Evolutionary conservation across 768 basidiomycete species (phyloP).

Genomic region (Boletus coccyginus): DNA sequence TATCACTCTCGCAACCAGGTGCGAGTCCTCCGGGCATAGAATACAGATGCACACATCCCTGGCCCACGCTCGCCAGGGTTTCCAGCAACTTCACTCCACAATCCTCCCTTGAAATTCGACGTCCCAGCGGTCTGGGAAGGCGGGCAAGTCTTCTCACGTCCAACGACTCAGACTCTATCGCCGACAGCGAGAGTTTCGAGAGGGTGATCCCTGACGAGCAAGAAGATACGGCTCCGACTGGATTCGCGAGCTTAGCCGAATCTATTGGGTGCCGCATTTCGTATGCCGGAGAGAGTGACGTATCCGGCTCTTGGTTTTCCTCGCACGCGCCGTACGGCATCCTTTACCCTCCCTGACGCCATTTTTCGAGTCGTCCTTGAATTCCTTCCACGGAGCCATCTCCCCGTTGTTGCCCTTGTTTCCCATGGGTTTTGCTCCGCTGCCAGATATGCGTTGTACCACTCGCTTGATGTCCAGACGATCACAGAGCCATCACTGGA

Average conservation of each 20-base stretch:
- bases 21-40: constrained; percentile 13
- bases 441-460: constrained; percentile 25
- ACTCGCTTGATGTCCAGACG: constrained; percentile 17
- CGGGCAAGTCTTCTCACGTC: constrained; percentile 28
- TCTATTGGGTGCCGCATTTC: constrained; percentile 12
- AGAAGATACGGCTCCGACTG: background rate
- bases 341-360: constrained; percentile 14
- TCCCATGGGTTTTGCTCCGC: constrained; percentile 21
- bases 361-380: constrained; percentile 21
- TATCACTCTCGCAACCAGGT: constrained; percentile 3
- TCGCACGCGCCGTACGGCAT: background rate
- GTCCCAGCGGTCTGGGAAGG: constrained; percentile 31
- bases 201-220: background rate
- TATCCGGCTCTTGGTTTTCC: background rate
- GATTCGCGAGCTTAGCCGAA: constrained; percentile 22
- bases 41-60: constrained; percentile 12
- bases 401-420: constrained; percentile 21
- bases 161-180: constrained; percentile 1
- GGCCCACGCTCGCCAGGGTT: constrained; percentile 16
- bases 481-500: constrained; percentile 10
- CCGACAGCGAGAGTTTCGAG: constrained; percentile 5
- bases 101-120: constrained; percentile 32
- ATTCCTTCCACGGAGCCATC: constrained; percentile 18
- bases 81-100: constrained; percentile 20
- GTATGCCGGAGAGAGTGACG: background rate